A percentile compares a stretch with the other conserved stretches of the same genome.
Evolutionary conservation across 805 yeast species (phyloP).

Genomic region (Candida sphagnicola): DNA sequence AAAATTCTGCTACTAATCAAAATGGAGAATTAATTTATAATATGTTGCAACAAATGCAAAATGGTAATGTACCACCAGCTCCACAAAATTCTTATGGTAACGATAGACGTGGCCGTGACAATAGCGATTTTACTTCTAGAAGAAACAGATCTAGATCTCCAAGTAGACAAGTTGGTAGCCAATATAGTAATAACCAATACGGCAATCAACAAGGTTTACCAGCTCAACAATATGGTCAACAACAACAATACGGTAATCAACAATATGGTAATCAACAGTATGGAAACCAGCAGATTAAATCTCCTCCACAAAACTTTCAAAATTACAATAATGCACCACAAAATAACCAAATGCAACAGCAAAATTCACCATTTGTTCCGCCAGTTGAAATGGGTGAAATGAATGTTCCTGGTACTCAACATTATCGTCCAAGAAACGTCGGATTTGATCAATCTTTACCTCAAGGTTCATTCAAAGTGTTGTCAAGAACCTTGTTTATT

Average conservation of each 20-base stretch:
- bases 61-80: slow-evolving; percentile 15
- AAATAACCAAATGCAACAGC: slow-evolving; percentile 8
- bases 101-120: slow-evolving; percentile 19
- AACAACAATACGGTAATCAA: slow-evolving; percentile 1
- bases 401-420: slow-evolving; percentile 68
- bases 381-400: slow-evolving; percentile 49
- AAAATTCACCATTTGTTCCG: slow-evolving; percentile 11
- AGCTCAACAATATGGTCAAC: slow-evolving; percentile 7
- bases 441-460: slow-evolving; percentile 69
- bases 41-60: slow-evolving; percentile 51
- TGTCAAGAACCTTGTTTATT: slow-evolving; percentile 85
- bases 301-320: slow-evolving; percentile 3
- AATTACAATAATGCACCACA: slow-evolving; percentile 1
- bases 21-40: slow-evolving; percentile 41
- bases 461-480: slow-evolving; percentile 74
- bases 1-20: slow-evolving; percentile 16
- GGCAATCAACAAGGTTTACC: slow-evolving; percentile 9
- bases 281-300: slow-evolving; percentile 3
- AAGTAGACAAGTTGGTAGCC: slow-evolving; percentile 18
- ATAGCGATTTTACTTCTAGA: slow-evolving; percentile 26
- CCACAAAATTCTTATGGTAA: slow-evolving; percentile 13
- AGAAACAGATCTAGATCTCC: slow-evolving; percentile 56
- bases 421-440: slow-evolving; percentile 72
- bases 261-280: slow-evolving; percentile 5
- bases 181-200: slow-evolving; percentile 8